phyloP scores from a whole-genome alignment of 169 alveolate species.

The Eimeria brunetti region DNA sequence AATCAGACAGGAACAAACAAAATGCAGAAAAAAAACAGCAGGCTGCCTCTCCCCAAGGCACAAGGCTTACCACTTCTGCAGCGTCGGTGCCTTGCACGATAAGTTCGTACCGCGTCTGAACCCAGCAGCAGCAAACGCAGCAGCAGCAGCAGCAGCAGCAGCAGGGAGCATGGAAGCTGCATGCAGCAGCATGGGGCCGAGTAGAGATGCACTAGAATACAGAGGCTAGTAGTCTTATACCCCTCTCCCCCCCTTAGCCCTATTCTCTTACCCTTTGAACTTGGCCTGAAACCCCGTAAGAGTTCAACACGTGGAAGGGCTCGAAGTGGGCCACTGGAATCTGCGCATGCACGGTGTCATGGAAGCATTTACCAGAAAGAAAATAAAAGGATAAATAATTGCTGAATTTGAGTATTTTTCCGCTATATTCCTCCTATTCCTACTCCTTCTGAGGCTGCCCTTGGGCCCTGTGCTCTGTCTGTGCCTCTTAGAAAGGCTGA shows the following conservation, averaged over 20 bases:
- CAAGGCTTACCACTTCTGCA: background rate
- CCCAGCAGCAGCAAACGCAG: background rate
- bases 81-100: constrained; percentile 73
- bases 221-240: too few relatives aligned
- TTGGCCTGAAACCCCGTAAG: constrained; percentile 78
- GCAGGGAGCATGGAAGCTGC: too few relatives aligned
- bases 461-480: too few relatives aligned
- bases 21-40: background rate
- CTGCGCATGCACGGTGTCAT: background rate
- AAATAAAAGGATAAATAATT: too few relatives aligned
- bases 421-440: too few relatives aligned
- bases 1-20: background rate
- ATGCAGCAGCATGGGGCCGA: too few relatives aligned
- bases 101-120: constrained; percentile 62
- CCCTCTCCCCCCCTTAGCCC: background rate
- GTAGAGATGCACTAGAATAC: too few relatives aligned
- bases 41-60: background rate
- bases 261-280: constrained; percentile 12
- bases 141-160: background rate
- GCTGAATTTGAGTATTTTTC: too few relatives aligned
- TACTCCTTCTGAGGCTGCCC: too few relatives aligned
- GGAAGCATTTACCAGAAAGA: too few relatives aligned
- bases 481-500: background rate
- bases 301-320: constrained; percentile 59
- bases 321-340: constrained; percentile 16